Base-by-base conservation (phyloP, 2,329 filamentous ascomycete genomes). In the Arthroderma uncinatum region DNA sequence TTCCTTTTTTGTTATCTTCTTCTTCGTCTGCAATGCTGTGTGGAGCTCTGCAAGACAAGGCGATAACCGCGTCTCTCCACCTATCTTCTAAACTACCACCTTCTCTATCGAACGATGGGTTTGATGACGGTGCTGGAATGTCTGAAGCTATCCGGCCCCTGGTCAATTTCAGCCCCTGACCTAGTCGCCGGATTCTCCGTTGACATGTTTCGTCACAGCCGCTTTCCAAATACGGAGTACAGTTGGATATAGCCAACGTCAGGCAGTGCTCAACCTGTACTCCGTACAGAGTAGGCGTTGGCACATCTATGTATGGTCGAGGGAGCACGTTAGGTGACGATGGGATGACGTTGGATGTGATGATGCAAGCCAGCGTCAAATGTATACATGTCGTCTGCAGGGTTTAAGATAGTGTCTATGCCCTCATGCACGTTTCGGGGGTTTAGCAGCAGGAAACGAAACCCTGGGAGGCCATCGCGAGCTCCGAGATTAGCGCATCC, bases 51-150 rank as follows among this genome's bases (percentile, higher is more conserved):
- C 40, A 44, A 44, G 19, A 19, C 19, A 44, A 44, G 33, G 25
- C 44, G 44, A 33, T 33, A 50, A 50, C 44, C 44, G 44, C 44
- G 44, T 30, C 44, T 50, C 44, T 50, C 44, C 44, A 50, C 44
- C 44, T 44, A 44, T 44, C 1, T 23, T 23, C 23, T 44, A 44
- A 16, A 44, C 21, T 23, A 4, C 40, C 12, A 36, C 12, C 40
- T 21, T 44, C 19, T 9, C 8, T 44, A 44, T 23, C n/a, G 6
- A 40, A 40, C n/a, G 12, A 4, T 39, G 1, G 14, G 10, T 19
- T 42, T 42, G 39, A 42, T 6, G 21, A 23, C 14, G 2, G 5
- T 21, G 23, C 8, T n/a, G 8, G 1, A 12, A 28, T 23, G 10
- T 12, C 10, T 23, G 40, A 23, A 44, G 19, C 19, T 44, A 21